phyloP scores from a whole-genome alignment of 2,329 filamentous ascomycete species.

The Chrysoporthe austroafricana region DNA sequence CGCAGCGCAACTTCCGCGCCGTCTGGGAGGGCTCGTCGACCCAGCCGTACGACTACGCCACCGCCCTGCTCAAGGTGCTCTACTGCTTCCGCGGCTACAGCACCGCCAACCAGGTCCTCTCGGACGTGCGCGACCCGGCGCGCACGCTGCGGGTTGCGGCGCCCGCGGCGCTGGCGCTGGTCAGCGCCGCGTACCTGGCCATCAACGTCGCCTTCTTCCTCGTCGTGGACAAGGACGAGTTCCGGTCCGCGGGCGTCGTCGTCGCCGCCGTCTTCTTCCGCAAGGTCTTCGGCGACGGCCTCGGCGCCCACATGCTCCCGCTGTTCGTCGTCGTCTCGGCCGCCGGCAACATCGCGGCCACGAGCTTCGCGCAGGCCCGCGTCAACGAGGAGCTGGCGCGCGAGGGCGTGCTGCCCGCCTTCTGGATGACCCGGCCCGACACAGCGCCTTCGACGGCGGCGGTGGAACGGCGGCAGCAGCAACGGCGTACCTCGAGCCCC shows the following conservation, averaged over 20 bases:
- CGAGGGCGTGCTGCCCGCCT: constrained; percentile 51
- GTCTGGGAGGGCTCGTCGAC: constrained; percentile 45
- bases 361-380: constrained; percentile 52
- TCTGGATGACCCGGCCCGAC: constrained; percentile 37
- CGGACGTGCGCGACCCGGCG: constrained; percentile 60
- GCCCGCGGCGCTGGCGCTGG: constrained; percentile 55
- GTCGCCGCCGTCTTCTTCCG: constrained; percentile 62
- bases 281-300: constrained; percentile 53
- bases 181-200: constrained; percentile 60
- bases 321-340: constrained; percentile 51
- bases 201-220: constrained; percentile 64
- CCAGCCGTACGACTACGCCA: constrained; percentile 49
- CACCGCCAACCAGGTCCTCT: constrained; percentile 60
- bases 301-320: constrained; percentile 47
- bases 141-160: constrained; percentile 61
- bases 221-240: constrained; percentile 59
- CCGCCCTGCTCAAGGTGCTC: constrained; percentile 59
- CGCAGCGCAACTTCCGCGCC: constrained; percentile 45
- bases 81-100: constrained; percentile 60
- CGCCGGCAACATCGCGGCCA: constrained; percentile 52
- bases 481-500: constrained; percentile 14
- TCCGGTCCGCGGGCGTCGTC: constrained; percentile 55
- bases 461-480: background rate
- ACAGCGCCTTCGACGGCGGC: background rate
- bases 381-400: constrained; percentile 52